phyloP scores from a whole-genome alignment of 1,284 basidiomycete species.

The Neonothopanus nambi region DNA sequence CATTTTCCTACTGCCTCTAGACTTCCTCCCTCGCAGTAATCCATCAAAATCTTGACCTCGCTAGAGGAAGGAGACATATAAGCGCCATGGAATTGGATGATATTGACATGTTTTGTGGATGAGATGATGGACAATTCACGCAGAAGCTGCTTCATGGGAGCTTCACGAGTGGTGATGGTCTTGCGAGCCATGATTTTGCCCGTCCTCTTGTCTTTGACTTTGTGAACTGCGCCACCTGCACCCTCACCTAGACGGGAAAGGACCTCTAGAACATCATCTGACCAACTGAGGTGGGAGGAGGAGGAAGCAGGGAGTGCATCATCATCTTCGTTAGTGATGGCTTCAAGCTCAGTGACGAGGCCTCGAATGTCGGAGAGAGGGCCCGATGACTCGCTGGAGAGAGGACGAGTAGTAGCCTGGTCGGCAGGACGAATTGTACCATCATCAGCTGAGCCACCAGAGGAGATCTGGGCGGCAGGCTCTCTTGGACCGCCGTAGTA shows the following conservation, averaged over 20 bases:
- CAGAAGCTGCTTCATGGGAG: constrained; percentile 90
- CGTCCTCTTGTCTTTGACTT: constrained; percentile 80
- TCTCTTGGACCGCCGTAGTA: constrained; percentile 17
- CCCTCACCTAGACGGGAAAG: constrained; percentile 87
- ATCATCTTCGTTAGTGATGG: too few species aligned
- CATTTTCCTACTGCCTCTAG: constrained; percentile 87
- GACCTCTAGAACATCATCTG: constrained; percentile 74
- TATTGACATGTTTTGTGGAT: constrained; percentile 82
- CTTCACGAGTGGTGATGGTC: constrained; percentile 93
- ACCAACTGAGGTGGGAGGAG: constrained; percentile 38
- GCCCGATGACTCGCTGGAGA: constrained; percentile 15
- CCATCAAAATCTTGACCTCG: constrained; percentile 96
- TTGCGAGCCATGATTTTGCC: constrained; percentile 90
- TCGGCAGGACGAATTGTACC: constrained; percentile 28
- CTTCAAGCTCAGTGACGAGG: too few species aligned
- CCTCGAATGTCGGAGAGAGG: too few species aligned
- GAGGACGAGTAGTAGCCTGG: constrained; percentile 39
- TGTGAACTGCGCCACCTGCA: constrained; percentile 93
- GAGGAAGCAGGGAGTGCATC: too few species aligned
- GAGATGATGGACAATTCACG: constrained; percentile 93
- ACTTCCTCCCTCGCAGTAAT: constrained; percentile 86
- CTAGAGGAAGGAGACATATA: constrained; percentile 92
- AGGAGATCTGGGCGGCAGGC: background rate
- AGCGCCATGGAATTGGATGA: constrained; percentile 92
- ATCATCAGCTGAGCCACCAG: constrained; percentile 21